Conservation (phyloP, 1,139 yeast species). For the Lodderomyces beijingensis region DNA sequence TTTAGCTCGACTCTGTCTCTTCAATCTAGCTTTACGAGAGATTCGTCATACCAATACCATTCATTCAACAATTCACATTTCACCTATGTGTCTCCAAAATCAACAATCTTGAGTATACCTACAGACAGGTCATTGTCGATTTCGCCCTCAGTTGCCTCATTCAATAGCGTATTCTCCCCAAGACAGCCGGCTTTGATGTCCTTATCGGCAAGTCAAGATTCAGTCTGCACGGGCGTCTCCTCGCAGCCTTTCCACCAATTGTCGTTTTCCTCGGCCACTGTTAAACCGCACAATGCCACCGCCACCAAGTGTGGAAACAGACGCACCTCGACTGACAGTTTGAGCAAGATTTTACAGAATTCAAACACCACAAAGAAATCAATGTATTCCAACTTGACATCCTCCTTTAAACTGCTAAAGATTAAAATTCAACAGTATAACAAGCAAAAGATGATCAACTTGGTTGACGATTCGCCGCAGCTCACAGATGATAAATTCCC, state of each 20-base stretch:
- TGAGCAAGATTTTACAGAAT: too few relatives aligned
- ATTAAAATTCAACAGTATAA: slow-evolving; percentile 5
- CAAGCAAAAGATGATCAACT: background rate
- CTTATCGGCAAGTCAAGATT: too few relatives aligned
- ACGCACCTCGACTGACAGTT: too few relatives aligned
- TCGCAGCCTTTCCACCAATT: too few relatives aligned
- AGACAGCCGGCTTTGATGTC: too few relatives aligned
- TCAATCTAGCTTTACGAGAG: background rate
- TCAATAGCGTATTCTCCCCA: background rate
- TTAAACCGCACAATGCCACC: too few relatives aligned
- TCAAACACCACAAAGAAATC: too few relatives aligned
- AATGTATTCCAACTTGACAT: slow-evolving; percentile 17
- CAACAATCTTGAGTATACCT: slow-evolving; percentile 1
- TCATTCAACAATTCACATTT: background rate
- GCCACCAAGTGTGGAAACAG: too few relatives aligned
- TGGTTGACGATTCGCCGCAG: slow-evolving; percentile 16
- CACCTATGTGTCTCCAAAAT: background rate
- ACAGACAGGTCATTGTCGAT: background rate
- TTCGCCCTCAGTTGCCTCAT: background rate
- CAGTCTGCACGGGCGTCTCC: too few relatives aligned
- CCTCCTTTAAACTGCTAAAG: slow-evolving; percentile 14
- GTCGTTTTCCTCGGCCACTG: too few relatives aligned
- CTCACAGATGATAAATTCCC: slow-evolving; percentile 24
- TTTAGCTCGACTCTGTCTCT: slow-evolving; percentile 1
- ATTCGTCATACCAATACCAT: background rate